phyloP scores from a whole-genome alignment of 1,284 basidiomycete species.

The Porodaedalea pini region DNA sequence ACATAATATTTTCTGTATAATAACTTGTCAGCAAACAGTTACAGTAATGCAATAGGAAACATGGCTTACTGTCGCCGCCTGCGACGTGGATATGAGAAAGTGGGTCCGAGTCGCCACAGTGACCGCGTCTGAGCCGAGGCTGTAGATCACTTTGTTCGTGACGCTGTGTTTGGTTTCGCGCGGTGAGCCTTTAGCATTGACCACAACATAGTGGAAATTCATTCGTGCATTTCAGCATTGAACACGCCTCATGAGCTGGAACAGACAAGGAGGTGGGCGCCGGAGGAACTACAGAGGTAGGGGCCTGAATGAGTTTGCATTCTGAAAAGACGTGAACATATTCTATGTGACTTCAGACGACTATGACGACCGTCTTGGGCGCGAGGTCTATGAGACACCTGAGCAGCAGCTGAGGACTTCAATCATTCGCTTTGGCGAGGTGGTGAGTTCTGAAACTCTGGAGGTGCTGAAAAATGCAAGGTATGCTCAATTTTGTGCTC shows the following conservation, averaged over 20 bases:
- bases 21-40: background rate
- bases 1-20: slow-evolving; percentile 1
- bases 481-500: slow-evolving; percentile 25
- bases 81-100: too few relatives aligned
- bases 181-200: slow-evolving; percentile 17
- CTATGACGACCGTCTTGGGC: slow-evolving; percentile 55
- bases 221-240: background rate
- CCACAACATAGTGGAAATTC: slow-evolving; percentile 9
- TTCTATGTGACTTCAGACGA: slow-evolving; percentile 38
- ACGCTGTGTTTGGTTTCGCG: background rate
- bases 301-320: slow-evolving; percentile 21
- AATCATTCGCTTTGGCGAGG: slow-evolving; percentile 78
- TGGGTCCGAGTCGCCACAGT: too few relatives aligned
- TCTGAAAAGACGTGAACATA: slow-evolving; percentile 8
- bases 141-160: too few relatives aligned
- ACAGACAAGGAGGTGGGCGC: slow-evolving; percentile 39
- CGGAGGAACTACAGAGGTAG: slow-evolving; percentile 47
- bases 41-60: background rate
- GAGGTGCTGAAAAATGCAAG: background rate
- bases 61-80: background rate
- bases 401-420: slow-evolving; percentile 67
- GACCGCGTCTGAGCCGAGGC: too few relatives aligned
- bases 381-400: slow-evolving; percentile 62
- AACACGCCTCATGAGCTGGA: slow-evolving; percentile 42
- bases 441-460: slow-evolving; percentile 52